These are phyloP conservation scores for Hysterium pulicare DNA, from an alignment of 2,329 filamentous ascomycete species.

Conservation along the genomic window DNA sequence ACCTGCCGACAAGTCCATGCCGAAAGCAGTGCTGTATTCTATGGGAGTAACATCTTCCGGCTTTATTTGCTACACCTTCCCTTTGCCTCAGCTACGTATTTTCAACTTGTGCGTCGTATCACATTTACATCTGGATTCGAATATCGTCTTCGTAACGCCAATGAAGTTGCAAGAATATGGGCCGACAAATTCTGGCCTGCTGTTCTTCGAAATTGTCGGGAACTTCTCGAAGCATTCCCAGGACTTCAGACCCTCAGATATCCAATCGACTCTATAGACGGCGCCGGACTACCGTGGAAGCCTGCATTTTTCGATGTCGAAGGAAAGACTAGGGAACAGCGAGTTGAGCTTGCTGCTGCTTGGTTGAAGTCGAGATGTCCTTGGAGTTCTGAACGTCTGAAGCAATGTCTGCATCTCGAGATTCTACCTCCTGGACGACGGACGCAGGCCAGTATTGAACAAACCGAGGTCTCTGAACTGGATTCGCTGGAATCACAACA, in stretches of 20 bases:
- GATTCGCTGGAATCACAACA: too few species aligned
- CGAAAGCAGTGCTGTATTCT: slow-evolving; percentile 46
- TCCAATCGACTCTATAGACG: slow-evolving; percentile 17
- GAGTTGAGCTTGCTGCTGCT: slow-evolving; percentile 20
- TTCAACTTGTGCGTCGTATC: slow-evolving; percentile 19
- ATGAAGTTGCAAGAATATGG: slow-evolving; percentile 27
- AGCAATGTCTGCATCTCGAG: slow-evolving; percentile 22
- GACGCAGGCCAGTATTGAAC: slow-evolving; percentile 13
- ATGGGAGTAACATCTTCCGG: slow-evolving; percentile 46
- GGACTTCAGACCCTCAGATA: slow-evolving; percentile 22
- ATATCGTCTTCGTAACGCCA: slow-evolving; percentile 18
- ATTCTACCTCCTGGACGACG: slow-evolving; percentile 14
- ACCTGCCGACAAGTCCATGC: slow-evolving; percentile 41
- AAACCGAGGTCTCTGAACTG: too few species aligned
- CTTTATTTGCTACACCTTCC: slow-evolving; percentile 16
- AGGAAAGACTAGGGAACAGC: slow-evolving; percentile 23
- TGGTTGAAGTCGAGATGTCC: slow-evolving; percentile 24
- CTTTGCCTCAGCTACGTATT: slow-evolving; percentile 16
- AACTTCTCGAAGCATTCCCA: slow-evolving; percentile 20
- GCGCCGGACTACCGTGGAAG: slow-evolving; percentile 13
- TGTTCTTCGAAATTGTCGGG: slow-evolving; percentile 15
- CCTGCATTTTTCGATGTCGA: slow-evolving; percentile 24
- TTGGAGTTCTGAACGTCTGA: slow-evolving; percentile 18
- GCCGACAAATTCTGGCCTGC: slow-evolving; percentile 26
- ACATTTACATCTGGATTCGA: slow-evolving; percentile 18